Evolutionary conservation across 495 filamentous ascomycete species (phyloP), one percentile per base, ranked within the genome.

Genomic region (Articulospora tetracladia): DNA sequence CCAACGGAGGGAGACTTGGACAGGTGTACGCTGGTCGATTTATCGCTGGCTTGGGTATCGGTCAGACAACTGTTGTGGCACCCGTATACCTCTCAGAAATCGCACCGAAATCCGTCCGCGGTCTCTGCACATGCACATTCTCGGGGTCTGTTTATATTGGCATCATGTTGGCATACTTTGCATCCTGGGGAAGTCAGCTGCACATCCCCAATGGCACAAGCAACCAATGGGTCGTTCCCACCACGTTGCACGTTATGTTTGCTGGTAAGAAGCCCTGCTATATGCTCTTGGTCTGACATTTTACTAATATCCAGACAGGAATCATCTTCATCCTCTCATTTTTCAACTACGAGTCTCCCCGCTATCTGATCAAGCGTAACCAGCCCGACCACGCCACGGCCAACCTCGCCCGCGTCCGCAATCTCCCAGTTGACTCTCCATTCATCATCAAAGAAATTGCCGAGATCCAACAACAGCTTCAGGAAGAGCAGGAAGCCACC

Each of bases 51-150:
- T 75, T 89, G 3, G 86, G 87, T 0, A 81, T 89, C 13, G 87
- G 81, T 0, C 61, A 59, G 68, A 89, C 86, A 0, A 82, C 85
- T 10, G 86, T 88, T 17, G 86, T 89, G 6, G 87, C 75, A 60
- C 77, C 77, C 39, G 64, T 77, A 2, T 88, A 88, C 66, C 76
- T 86, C 49, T 80, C 83, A 20, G 85, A 86, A 67, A 79, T 82
- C 63, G 77, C 86, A 0, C 86, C 86, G 1, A 79, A 83, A 13
- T 78, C 77, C 3, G 77, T 89, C 60, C 79, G 86, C 17, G 86
- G 87, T 59, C 77, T 90, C 2, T 90, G 87, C 63, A 86, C 83
- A 10, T 87, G 85, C 64, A 79, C 86, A 28, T 90, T 90, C 68
- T 86, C 80, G 1, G 83, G 81, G 23, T 79, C 80, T 13, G 83